Percentiles rank a stretch among this genome's conserved stretches.
These are phyloP conservation scores for Chaetomium olivaceum DNA, from an alignment of 2,329 filamentous ascomycete genomes.

Conservation along the genomic window DNA sequence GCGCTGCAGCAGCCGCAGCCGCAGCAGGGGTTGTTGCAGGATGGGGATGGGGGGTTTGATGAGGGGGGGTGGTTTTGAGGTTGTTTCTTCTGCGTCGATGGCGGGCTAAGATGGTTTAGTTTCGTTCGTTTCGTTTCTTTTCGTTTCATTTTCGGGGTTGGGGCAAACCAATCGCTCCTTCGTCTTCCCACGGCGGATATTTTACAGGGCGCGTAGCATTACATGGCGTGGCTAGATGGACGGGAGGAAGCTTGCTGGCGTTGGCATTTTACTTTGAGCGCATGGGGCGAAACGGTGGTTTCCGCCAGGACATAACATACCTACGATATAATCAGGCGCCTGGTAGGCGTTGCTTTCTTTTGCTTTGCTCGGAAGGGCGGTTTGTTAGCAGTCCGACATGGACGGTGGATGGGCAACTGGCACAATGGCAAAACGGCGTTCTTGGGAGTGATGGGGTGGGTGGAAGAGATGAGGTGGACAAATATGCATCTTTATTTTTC, in stretches of 20 bases:
- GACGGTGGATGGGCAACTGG: neutral
- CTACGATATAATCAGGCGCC: neutral
- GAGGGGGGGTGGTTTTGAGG: constrained; percentile 28
- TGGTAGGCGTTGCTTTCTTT: neutral
- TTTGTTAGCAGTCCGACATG: neutral
- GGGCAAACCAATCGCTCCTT: neutral
- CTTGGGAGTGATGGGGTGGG: neutral
- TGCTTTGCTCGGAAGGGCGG: constrained; percentile 1
- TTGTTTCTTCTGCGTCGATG: neutral
- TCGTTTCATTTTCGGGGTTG: neutral
- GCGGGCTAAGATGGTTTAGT: neutral
- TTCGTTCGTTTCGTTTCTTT: neutral
- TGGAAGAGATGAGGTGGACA: neutral
- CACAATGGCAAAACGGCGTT: neutral
- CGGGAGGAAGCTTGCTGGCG: neutral
- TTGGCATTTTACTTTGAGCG: neutral
- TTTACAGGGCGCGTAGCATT: constrained; percentile 12
- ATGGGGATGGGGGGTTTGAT: constrained; percentile 19
- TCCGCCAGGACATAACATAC: neutral
- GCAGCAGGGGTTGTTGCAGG: constrained; percentile 15
- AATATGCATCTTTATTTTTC: neutral
- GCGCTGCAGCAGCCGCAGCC: neutral
- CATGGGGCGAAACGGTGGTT: neutral
- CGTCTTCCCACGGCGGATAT: constrained; percentile 5
- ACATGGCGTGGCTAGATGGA: constrained; percentile 9